phyloP scores from a whole-genome alignment of 1,284 basidiomycete species.

The Phlebopus sp. region DNA sequence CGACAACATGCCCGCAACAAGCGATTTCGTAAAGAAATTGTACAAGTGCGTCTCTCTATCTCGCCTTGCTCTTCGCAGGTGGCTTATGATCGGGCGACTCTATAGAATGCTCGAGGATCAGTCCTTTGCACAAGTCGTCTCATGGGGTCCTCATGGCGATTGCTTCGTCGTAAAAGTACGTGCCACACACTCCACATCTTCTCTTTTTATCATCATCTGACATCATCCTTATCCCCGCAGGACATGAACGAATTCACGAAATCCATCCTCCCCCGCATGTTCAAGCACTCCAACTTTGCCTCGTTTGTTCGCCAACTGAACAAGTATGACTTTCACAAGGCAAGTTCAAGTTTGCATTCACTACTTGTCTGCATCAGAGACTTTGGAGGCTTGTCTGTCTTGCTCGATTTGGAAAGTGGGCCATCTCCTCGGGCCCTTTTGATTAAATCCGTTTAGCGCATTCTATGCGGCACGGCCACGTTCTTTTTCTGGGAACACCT shows the following conservation, averaged over 20 bases:
- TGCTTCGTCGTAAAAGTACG: constrained; percentile 90
- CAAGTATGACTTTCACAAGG: constrained; percentile 99
- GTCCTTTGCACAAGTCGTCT: constrained; percentile 72
- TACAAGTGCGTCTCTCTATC: constrained; percentile 65
- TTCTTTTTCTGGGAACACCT: constrained; percentile 10
- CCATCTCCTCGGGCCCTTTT: constrained; percentile 13
- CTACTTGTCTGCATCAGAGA: background rate
- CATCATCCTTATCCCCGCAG: constrained; percentile 31
- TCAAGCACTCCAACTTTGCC: constrained; percentile 97
- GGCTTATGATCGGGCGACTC: constrained; percentile 5
- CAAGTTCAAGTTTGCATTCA: constrained; percentile 29
- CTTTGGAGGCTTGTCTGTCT: no score
- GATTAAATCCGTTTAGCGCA: no score
- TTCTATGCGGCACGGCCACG: constrained; percentile 13
- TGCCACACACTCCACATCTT: background rate
- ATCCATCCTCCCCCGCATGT: constrained; percentile 89
- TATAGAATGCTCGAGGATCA: constrained; percentile 85
- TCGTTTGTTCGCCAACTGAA: constrained; percentile 93
- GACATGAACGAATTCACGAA: constrained; percentile 99
- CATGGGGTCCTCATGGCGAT: constrained; percentile 85
- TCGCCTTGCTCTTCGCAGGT: background rate
- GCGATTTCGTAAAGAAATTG: constrained; percentile 93
- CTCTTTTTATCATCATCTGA: background rate
- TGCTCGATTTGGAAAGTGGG: constrained; percentile 11
- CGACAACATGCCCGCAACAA: constrained; percentile 71